phyloP scores from a whole-genome alignment of 202 grass and related monocot species.

The Cymbopogon flexuosus region DNA sequence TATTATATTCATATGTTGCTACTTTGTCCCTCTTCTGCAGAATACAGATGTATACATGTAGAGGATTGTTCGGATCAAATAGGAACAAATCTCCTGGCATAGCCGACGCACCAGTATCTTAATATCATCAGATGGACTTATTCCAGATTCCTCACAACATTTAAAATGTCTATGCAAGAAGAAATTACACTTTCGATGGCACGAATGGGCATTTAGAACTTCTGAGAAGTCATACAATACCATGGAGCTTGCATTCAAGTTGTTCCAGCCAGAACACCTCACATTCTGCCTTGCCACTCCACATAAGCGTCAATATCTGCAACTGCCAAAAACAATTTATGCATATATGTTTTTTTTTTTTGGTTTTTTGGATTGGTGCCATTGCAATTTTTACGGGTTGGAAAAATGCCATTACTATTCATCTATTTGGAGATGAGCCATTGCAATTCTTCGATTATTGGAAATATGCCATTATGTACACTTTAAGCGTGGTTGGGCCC shows the following conservation, averaged over 20 bases:
- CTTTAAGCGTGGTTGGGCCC: too few relatives aligned
- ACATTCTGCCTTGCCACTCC: conserved; percentile 25
- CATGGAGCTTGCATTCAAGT: background rate
- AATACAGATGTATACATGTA: conserved; percentile 24
- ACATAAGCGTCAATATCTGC: conserved; percentile 15
- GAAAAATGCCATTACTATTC: too few relatives aligned
- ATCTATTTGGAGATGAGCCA: too few relatives aligned
- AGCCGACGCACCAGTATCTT: conserved; percentile 1
- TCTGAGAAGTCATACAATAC: background rate
- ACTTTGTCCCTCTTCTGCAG: background rate
- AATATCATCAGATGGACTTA: conserved; percentile 26
- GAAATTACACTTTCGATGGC: conserved; percentile 18
- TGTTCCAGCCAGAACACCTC: conserved; percentile 5
- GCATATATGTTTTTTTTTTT: background rate
- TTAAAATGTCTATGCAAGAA: conserved; percentile 11
- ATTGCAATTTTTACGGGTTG: too few relatives aligned
- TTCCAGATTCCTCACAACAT: conserved; percentile 19
- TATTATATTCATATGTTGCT: conserved; percentile 26
- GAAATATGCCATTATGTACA: too few relatives aligned
- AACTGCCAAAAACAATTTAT: conserved; percentile 26
- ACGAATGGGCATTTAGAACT: background rate
- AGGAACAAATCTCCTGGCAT: background rate
- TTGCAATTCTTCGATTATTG: too few relatives aligned
- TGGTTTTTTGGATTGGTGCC: too few relatives aligned
- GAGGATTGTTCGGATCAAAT: conserved; percentile 13